phyloP scores from a whole-genome alignment of 768 basidiomycete species.

The Hortiboletus campestris region DNA sequence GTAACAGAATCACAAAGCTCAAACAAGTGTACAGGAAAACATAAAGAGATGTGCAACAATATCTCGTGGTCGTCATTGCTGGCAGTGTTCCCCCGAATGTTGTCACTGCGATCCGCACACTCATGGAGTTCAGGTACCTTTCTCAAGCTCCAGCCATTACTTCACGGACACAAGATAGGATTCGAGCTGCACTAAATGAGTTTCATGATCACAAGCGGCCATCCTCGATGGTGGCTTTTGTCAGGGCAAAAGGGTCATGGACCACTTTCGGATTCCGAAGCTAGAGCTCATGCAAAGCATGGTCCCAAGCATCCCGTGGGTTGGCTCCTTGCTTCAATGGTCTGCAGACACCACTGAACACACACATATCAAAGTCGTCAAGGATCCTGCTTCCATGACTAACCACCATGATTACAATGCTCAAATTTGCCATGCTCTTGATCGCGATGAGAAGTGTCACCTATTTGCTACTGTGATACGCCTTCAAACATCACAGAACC shows the following conservation, averaged over 20 bases:
- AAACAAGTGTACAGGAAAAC: slow-evolving; percentile 42
- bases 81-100: slow-evolving; percentile 27
- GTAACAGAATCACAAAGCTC: slow-evolving; percentile 37
- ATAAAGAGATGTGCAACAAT: slow-evolving; percentile 37
- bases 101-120: slow-evolving; percentile 32
- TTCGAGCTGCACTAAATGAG: slow-evolving; percentile 20
- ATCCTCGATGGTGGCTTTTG: slow-evolving; percentile 17
- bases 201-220: slow-evolving; percentile 37
- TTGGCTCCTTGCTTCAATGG: not conserved
- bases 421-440: not conserved
- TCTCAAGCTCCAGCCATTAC: slow-evolving; percentile 32
- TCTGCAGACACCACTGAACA: not conserved
- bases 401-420: not conserved
- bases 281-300: not conserved
- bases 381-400: slow-evolving; percentile 9
- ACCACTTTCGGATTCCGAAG: not conserved
- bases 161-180: slow-evolving; percentile 15
- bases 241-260: slow-evolving; percentile 15
- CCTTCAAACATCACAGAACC: not conserved
- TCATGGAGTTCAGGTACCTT: slow-evolving; percentile 38
- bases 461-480: not conserved
- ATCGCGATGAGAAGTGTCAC: not conserved
- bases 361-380: not conserved
- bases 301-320: not conserved
- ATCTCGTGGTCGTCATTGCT: slow-evolving; percentile 35